Percentiles rank a stretch among this genome's conserved stretches.
Evolutionary conservation across 139 green algal genomes (phyloP).

Genomic region (Tetraselmis striata): DNA sequence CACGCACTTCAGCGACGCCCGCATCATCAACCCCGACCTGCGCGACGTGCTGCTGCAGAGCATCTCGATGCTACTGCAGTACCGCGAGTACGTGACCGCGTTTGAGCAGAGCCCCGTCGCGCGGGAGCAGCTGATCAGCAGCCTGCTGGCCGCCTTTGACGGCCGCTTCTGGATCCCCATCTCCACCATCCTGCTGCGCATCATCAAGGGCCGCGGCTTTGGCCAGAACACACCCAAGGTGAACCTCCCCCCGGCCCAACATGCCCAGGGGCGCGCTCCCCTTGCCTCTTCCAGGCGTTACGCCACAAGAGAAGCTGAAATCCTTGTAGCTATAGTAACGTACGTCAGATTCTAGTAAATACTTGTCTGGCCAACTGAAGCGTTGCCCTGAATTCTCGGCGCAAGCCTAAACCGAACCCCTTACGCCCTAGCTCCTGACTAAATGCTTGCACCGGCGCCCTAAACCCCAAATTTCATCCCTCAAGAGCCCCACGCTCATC

Average conservation of each 20-base stretch:
- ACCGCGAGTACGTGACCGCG: constrained; percentile 25
- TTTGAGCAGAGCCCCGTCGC: constrained; percentile 49
- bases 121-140: constrained; percentile 33
- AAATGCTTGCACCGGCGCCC: no score
- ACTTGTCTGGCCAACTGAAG: no score
- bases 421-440: no score
- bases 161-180: constrained; percentile 66
- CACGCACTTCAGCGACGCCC: constrained; percentile 40
- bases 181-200: constrained; percentile 49
- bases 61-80: constrained; percentile 44
- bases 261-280: no score
- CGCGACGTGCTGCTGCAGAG: constrained; percentile 52
- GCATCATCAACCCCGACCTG: constrained; percentile 56
- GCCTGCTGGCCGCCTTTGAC: constrained; percentile 62
- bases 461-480: no score
- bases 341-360: no score
- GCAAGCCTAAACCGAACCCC: no score
- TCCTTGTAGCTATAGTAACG: no score
- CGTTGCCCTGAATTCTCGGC: no score
- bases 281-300: no score
- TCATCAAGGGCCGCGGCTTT: constrained; percentile 42
- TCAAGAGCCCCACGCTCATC: no score
- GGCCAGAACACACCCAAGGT: constrained; percentile 20
- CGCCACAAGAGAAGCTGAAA: no score
- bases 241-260: background rate